phyloP scores from a whole-genome alignment of 352 stramenopile genomes.

The Phytopythium litorale region DNA sequence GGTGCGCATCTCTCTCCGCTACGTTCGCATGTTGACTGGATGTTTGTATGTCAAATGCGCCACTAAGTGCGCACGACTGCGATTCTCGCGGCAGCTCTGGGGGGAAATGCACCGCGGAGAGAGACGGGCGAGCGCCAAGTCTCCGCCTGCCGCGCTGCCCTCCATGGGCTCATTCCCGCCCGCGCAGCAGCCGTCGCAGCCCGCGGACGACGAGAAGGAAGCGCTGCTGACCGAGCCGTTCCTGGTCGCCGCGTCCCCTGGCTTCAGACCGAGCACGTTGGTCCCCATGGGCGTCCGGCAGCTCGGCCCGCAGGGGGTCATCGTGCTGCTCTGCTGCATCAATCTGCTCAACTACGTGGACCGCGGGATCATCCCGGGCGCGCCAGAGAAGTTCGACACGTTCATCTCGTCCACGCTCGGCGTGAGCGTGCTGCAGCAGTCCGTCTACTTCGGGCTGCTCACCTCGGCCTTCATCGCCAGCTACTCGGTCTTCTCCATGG shows the following conservation, averaged over 20 bases:
- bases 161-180: not conserved
- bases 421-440: constrained; percentile 54
- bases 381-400: constrained; percentile 88
- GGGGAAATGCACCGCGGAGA: constrained; percentile 1
- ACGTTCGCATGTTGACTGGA: not conserved
- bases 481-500: constrained; percentile 89
- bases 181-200: not conserved
- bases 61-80: not conserved
- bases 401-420: constrained; percentile 87
- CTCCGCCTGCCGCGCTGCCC: not conserved
- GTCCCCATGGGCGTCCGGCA: constrained; percentile 12
- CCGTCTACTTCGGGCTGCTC: constrained; percentile 84
- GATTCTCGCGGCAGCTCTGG: not conserved
- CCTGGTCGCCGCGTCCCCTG: not conserved
- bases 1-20: not conserved
- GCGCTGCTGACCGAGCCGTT: constrained; percentile 5
- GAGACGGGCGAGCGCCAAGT: not conserved
- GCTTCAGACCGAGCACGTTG: not conserved
- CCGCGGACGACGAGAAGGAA: constrained; percentile 6
- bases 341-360: constrained; percentile 96
- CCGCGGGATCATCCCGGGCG: constrained; percentile 93
- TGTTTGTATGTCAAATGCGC: not conserved
- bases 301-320: constrained; percentile 52
- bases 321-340: constrained; percentile 84
- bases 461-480: constrained; percentile 94